phyloP scores from a whole-genome alignment of 768 basidiomycete species.

The Amanita phalloides region DNA sequence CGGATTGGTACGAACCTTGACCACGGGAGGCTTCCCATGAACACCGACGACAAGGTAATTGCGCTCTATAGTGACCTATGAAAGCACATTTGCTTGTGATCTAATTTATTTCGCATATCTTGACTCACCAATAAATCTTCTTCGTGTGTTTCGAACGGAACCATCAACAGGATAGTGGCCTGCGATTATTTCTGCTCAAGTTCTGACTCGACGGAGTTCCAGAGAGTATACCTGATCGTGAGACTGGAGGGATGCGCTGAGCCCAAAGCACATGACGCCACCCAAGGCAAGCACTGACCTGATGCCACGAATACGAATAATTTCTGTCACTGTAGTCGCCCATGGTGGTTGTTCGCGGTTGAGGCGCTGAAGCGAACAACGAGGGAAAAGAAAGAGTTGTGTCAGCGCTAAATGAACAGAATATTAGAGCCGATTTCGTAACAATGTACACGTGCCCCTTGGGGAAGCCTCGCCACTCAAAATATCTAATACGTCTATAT shows the following conservation, averaged over 20 bases:
- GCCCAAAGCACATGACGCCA: constrained; percentile 10
- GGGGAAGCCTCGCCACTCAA: not conserved
- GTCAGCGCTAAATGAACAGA: not conserved
- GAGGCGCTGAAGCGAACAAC: not conserved
- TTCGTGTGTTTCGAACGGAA: constrained; percentile 60
- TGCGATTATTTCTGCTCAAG: constrained; percentile 15
- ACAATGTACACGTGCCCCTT: constrained; percentile 3
- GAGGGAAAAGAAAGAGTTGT: constrained; percentile 5
- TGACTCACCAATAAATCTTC: constrained; percentile 58
- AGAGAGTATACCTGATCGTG: constrained; percentile 64
- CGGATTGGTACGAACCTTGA: constrained; percentile 46
- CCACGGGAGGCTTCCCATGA: constrained; percentile 53
- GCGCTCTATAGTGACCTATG: constrained; percentile 62
- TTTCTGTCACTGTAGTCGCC: constrained; percentile 28
- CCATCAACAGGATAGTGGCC: constrained; percentile 69
- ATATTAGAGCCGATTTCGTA: not conserved
- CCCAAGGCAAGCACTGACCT: constrained; percentile 35
- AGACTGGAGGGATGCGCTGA: constrained; percentile 35
- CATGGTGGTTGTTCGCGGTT: constrained; percentile 16
- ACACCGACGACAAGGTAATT: constrained; percentile 67
- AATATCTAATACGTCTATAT: constrained; percentile 1
- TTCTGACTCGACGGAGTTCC: not conserved
- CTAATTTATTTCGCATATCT: constrained; percentile 4
- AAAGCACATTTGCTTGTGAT: not conserved
- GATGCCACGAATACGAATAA: constrained; percentile 75